phyloP scores from a whole-genome alignment of 2,329 filamentous ascomycete species.

The Chalaropsis ovoidea region DNA sequence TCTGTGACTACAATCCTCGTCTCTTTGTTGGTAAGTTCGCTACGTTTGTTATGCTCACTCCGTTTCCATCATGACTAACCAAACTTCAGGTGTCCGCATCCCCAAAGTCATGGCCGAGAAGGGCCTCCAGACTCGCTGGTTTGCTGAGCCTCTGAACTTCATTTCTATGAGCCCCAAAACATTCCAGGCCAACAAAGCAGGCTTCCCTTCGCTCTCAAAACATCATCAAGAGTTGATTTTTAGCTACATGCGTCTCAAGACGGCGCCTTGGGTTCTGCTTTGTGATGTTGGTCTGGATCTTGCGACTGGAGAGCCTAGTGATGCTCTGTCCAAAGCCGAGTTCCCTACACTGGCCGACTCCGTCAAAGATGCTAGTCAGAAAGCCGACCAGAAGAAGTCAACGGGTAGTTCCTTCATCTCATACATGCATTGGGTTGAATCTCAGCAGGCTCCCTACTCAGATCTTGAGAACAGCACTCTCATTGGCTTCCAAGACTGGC shows the following conservation, averaged over 20 bases:
- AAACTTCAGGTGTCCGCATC: conserved; percentile 32
- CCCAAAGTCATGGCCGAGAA: conserved; percentile 50
- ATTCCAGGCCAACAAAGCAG: conserved; percentile 52
- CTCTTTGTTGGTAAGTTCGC: conserved; percentile 67
- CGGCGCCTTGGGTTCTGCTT: conserved; percentile 53
- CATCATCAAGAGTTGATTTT: conserved; percentile 52
- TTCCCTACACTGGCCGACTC: conserved; percentile 66
- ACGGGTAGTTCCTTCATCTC: conserved; percentile 47
- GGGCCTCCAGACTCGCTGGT: conserved; percentile 56
- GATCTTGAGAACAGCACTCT: conserved; percentile 44
- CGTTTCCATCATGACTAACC: conserved; percentile 9
- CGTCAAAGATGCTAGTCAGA: conserved; percentile 32
- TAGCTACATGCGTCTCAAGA: conserved; percentile 54
- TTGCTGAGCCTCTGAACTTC: conserved; percentile 56
- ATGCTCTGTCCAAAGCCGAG: conserved; percentile 37
- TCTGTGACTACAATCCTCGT: conserved; percentile 75
- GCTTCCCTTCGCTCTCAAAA: conserved; percentile 52
- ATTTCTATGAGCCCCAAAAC: conserved; percentile 44
- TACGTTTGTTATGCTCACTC: not conserved
- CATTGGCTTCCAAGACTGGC: conserved; percentile 71
- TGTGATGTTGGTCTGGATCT: conserved; percentile 48
- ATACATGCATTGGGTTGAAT: conserved; percentile 77
- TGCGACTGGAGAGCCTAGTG: conserved; percentile 24
- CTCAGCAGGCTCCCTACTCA: conserved; percentile 58
- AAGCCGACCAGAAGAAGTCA: conserved; percentile 29